Base-by-base conservation (phyloP, 805 yeast species). In the Candida nanaspora region DNA sequence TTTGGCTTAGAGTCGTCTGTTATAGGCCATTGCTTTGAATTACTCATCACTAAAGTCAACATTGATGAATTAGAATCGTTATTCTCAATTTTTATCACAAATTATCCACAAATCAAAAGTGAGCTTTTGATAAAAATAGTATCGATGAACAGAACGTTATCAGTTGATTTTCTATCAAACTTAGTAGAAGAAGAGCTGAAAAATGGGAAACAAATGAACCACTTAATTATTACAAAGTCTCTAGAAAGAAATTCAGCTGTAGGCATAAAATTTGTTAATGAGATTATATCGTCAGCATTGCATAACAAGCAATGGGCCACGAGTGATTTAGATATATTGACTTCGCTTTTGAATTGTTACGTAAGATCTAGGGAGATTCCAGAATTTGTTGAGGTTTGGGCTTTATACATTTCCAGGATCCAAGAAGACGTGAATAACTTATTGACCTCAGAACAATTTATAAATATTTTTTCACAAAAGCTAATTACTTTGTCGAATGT, bases 311-410 rank as follows among this genome's bases (percentile, higher is more conserved):
- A 34, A n/a, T 13, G 36, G 39, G 18, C 30, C 44, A 10, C 40
- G 39, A 8, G 43, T 15, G 41, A 37, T 1, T 47, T 65, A 2
- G 29, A 34, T 7, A 9, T 52, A 3, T 8, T 43, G 10, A 35
- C 33, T 11, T 41, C 49, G 3, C 28, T 59, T 13, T 40, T 60
- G 37, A 59, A 63, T 14, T 72, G 81, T 19, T 74, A 69, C 52
- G 61, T 68, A 10, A 72, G 66, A 48, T 79, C 80, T 4, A 74
- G 89, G 65, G 86, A 80, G 41, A 61, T 76, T 22, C 58, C 57
- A 3, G 52, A 60, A 4, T 82, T 82, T 46, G 62, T 76, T 38
- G 55, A 62, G 7, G 46, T 68, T 11, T 79, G 82, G 78, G 56
- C 61, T 14, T 37, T 37, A 23, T 14, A 43, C 43, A 42, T 40